Evolutionary conservation across 2,329 filamentous ascomycete genomes (phyloP).

Genomic region (Venturia oleaginea): DNA sequence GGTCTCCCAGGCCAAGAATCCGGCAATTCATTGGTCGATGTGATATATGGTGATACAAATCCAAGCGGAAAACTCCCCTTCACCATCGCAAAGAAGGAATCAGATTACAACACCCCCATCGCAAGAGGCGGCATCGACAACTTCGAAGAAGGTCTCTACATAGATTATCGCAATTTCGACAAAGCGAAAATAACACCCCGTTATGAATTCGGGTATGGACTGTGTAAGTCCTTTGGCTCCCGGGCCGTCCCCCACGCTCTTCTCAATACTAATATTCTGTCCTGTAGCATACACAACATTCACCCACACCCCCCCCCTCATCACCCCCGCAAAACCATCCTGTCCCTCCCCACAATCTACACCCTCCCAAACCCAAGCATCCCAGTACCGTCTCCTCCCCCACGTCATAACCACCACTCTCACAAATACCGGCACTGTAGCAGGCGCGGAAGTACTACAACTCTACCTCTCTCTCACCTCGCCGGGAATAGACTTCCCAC

Average conservation of each 20-base stretch:
- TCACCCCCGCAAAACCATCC: background rate
- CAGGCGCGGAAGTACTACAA: conserved; percentile 31
- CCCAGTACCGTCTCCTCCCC: background rate
- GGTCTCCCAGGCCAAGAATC: conserved; percentile 35
- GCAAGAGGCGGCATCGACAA: conserved; percentile 21
- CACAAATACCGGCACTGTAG: conserved; percentile 27
- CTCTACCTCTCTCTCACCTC: conserved; percentile 29
- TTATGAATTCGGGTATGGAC: conserved; percentile 38
- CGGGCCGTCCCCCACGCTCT: background rate
- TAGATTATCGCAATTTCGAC: conserved; percentile 39
- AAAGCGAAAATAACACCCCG: conserved; percentile 31
- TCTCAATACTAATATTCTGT: no score
- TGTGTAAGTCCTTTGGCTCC: conserved; percentile 23
- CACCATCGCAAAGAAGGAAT: conserved; percentile 27
- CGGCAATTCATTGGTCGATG: conserved; percentile 37
- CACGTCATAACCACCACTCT: conserved; percentile 24
- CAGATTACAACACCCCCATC: conserved; percentile 25
- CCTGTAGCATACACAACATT: conserved; percentile 34
- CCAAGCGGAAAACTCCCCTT: conserved; percentile 51
- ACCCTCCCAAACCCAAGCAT: conserved; percentile 1
- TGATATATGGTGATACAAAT: conserved; percentile 35
- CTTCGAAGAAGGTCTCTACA: conserved; percentile 34
- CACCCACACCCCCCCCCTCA: conserved; percentile 23
- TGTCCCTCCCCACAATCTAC: conserved; percentile 20
- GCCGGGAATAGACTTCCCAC: conserved; percentile 21